Conservation (phyloP, 352 stramenopile species). For the Pythium apleroticum region DNA sequence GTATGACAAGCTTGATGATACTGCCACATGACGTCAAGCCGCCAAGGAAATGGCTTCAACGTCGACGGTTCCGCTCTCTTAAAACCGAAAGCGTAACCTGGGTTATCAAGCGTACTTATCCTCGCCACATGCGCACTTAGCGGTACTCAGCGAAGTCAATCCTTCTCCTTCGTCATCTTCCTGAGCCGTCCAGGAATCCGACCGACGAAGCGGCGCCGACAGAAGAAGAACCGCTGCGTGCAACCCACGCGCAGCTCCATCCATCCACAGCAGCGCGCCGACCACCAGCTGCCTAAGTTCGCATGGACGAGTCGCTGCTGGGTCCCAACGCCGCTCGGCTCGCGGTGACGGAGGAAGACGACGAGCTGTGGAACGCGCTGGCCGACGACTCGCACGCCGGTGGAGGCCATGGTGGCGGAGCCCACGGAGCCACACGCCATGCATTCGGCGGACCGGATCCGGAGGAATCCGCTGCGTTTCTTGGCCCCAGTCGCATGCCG, state of each 20-base stretch:
- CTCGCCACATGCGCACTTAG: too few relatives aligned
- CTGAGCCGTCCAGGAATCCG: not conserved
- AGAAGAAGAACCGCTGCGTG: not conserved
- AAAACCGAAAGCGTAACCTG: not conserved
- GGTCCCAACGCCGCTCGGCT: constrained; percentile 25
- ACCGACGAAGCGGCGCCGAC: not conserved
- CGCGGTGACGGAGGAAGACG: constrained; percentile 53
- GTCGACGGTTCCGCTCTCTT: not conserved
- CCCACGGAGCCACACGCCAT: constrained; percentile 4
- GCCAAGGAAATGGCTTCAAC: not conserved
- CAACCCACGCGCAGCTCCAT: not conserved
- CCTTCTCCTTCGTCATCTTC: not conserved
- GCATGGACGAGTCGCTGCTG: constrained; percentile 75
- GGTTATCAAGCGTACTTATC: not conserved
- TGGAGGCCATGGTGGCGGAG: not conserved
- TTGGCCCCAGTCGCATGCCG: not conserved
- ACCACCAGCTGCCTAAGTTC: not conserved
- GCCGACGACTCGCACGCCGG: constrained; percentile 38
- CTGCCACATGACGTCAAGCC: too few relatives aligned
- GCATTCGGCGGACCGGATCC: constrained; percentile 14
- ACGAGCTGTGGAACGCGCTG: constrained; percentile 81
- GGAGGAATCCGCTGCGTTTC: constrained; percentile 23
- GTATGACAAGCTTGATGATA: too few relatives aligned
- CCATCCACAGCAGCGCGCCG: not conserved
- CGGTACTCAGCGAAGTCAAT: not conserved